Evolutionary conservation across 2,329 filamentous ascomycete species (phyloP), one percentile per base, ranked within the genome.

Genomic region (Pyricularia sp.): DNA sequence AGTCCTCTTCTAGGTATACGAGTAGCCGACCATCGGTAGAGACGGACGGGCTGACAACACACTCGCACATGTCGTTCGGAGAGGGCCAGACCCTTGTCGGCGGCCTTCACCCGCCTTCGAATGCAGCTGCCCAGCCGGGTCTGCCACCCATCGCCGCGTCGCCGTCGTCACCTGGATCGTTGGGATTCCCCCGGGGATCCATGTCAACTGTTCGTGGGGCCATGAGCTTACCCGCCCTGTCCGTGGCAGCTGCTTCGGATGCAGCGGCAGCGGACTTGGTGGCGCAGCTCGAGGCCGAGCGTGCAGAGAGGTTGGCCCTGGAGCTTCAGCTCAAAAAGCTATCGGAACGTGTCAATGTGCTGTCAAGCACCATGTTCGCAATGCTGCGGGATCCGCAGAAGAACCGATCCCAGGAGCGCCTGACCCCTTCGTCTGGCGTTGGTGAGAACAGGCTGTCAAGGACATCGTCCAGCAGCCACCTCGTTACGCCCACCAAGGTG

Each of bases 241-340:
- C 78, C 3, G 77, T 76, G 50, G 77, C 79, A 14, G 72, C 71
- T 3, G 68, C 73, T 7, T 76, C 65, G 64, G 70, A 69, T 55
- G 3, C 69, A 75, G 9, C 70, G 75, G 1, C 67, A n/a, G 9
- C 68, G 28, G 14, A 12, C 31, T 20, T 89, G 20, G 75, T 84
- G 31, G 79, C 81, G 20, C 79, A 89, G 69, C 79, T 90, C 30
- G 81, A 87, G 69, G 80, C 81, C 1, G 88, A 90, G 74, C 85
- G 86, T 30, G 81, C 81, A 0, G 84, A 85, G 5, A 82, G 88
- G 5, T 79, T 83, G 69, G 79, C 81, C 4, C 81, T 90, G 4
- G 88, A 89, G 74, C 77, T 79, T 1, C 82, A 88, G 69, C 85
- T 90, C 36, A 83, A 80, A 69, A 82, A 80, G 61, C 78, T 90